Base-by-base conservation (phyloP, 169 alveolate species). In the Blepharisma undulans region DNA sequence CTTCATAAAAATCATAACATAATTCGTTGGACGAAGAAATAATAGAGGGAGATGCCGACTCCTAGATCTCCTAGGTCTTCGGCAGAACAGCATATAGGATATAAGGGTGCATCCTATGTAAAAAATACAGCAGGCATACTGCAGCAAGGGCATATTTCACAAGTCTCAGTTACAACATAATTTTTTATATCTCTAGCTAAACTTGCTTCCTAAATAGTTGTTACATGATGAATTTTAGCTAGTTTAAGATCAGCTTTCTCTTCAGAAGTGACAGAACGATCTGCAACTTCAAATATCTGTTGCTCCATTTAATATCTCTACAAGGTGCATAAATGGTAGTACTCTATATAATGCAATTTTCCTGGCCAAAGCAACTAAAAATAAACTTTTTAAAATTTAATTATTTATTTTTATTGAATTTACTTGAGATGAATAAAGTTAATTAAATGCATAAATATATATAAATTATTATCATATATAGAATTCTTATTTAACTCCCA, bases 221-320 rank as follows among this genome's bases (percentile, higher is more conserved):
- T 86, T 86, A 86, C 91, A 16, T 86, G 25, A 8, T 86, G 91
- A n/a, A 6, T 29, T 66, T 18, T 1, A 12, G 91, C 91, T 22
- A 82, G 10, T 36, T 22, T 22, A 22, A 82, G 77, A 60, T 82
- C 77, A 6, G 89, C 89, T 32, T 78, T 78, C 60, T 78, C 29
- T 48, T 48, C 21, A 5, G 7, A 10, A 10, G 66, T 48, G 7
- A 48, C 14, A 12, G 14, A 48, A 12, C 21, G 66, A 18, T 48
- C 14, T 48, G 7, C 66, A 48, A 48, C 66, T 48, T 48, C 66
- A 48, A 48, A 5, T 5, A n/a, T n/a, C n/a, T n/a, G n/a, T n/a
- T n/a, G n/a, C n/a, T n/a, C n/a, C n/a, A n/a, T n/a, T n/a, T n/a
- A n/a, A n/a, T n/a, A n/a, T n/a, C n/a, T n/a, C n/a, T n/a, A n/a